Base-by-base conservation (phyloP, 2,329 filamentous ascomycete genomes). In the Trichoderma cornu-damae region DNA sequence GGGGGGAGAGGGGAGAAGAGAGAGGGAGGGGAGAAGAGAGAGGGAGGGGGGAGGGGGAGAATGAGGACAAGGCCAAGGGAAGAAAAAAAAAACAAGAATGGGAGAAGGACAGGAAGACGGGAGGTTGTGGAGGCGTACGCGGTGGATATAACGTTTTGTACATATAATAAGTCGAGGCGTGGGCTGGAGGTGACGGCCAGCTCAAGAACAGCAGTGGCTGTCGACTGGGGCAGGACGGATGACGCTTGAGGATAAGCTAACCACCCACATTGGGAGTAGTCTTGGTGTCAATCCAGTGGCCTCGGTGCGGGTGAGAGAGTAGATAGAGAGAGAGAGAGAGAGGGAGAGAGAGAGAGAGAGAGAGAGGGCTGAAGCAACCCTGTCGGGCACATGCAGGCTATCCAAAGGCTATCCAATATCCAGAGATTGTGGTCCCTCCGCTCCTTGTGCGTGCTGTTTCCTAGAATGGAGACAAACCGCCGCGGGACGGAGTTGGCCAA, bases 111-210 rank as follows among this genome's bases (percentile, higher is more conserved):
- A 35, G 32, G 42, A 49, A 46, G 22, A 43, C 40, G 40, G 54
- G 47, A 48, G 28, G 63, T 62, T 61, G 60, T 61, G 61, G 61
- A 54, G 59, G 58, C 61, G 37, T 62, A 62, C 60, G 56, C 18
- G 51, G 57, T 68, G 66, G 62, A 68, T 72, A 69, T 70, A 70
- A 72, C 69, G 68, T 72, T 69, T 51, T 55, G 42, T 54, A n/a
- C n/a, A n/a, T n/a, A 44, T 54, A 44, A 54, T 43, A 60, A 64
- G 60, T 56, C 18, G 38, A 65, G 57, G 58, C 57, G 57, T 64
- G 70, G 75, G 75, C 74, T 76, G 73, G 75, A 73, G 68, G 71
- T 76, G 73, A 69, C 73, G 74, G 71, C 74, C 73, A 77, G 74
- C 73, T 73, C 66, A 69, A 74, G 69, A 69, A 44, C 16, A 53